phyloP scores from a whole-genome alignment of 2,329 filamentous ascomycete species.

The Pseudohalonectria lignicola region DNA sequence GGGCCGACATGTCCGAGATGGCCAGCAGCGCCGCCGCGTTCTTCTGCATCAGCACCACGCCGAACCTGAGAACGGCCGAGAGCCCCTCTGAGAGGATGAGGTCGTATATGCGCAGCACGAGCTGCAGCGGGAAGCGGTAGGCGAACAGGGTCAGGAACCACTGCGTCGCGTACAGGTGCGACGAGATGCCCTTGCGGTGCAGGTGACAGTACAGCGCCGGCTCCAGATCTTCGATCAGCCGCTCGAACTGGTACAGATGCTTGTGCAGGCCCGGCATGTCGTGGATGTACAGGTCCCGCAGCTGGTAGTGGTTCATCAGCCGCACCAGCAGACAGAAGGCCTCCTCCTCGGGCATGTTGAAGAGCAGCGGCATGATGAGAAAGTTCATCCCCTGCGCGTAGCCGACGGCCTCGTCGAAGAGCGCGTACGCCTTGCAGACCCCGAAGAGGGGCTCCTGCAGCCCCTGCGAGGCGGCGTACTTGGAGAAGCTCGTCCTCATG shows the following conservation, averaged over 20 bases:
- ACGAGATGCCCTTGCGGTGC: conserved; percentile 73
- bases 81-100: conserved; percentile 88
- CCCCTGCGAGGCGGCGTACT: conserved; percentile 82
- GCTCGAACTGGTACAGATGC: conserved; percentile 89
- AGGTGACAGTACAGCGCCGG: conserved; percentile 93
- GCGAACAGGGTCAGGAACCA: conserved; percentile 99
- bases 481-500: conserved; percentile 88
- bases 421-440: conserved; percentile 92
- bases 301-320: conserved; percentile 91
- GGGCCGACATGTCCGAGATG: conserved; percentile 83
- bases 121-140: conserved; percentile 91
- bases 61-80: conserved; percentile 88
- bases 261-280: conserved; percentile 96
- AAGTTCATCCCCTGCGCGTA: conserved; percentile 99
- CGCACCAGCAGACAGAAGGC: conserved; percentile 88
- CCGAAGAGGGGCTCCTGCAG: conserved; percentile 91
- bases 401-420: conserved; percentile 88
- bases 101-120: conserved; percentile 94
- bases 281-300: conserved; percentile 85
- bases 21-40: conserved; percentile 67
- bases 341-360: conserved; percentile 98
- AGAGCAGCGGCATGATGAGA: conserved; percentile 87
- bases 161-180: conserved; percentile 92
- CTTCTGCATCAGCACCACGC: conserved; percentile 91
- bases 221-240: conserved; percentile 85